Evolutionary conservation across 2,329 filamentous ascomycete species (phyloP), one percentile per base, ranked within the genome.

Genomic region (Dactylonectria macrodidyma): DNA sequence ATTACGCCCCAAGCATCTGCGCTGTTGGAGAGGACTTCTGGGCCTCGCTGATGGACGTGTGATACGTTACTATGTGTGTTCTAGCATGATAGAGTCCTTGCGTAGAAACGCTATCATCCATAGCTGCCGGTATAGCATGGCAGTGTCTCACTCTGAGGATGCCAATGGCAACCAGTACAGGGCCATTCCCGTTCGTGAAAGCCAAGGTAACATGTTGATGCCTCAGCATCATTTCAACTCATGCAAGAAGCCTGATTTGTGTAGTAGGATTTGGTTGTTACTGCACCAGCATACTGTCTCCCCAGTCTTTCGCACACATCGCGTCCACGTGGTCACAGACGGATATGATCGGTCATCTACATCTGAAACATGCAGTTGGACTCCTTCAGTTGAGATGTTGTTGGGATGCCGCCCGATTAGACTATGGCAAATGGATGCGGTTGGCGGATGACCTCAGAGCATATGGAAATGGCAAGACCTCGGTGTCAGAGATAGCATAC

Each of bases 351-450:
- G 26, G 38, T 59, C 63, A 56, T 55, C 44, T 52, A 36, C 51
- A 66, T 61, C 44, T 66, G 63, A 61, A 66, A 66, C 63, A 66
- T 61, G 63, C 58, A 50, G 11, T 47, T 41, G 14, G 44, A 11
- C 46, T n/a, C n/a, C 12, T 24, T 19, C 19, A n/a, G 19, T 14
- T 46, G 26, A 48, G 41, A 36, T 30, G 33, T 51, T 14, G 44
- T 24, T 50, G 19, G 26, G 10, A n/a, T 14, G 10, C 11, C 38
- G 44, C 48, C 55, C 62, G 55, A 59, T 57, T 46, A 52, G 51
- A 60, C 51, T 48, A 54, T 33, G 7, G 6, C 26, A 54, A 41
- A 46, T 33, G 10, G 48, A 6, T 34, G 22, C 14, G 52, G 59
- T 38, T 54, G 24, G 36, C 9, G 26, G 26, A 16, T 24, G 47